phyloP scores from a whole-genome alignment of 2,329 filamentous ascomycete genomes.

The Venturia pyrina region DNA sequence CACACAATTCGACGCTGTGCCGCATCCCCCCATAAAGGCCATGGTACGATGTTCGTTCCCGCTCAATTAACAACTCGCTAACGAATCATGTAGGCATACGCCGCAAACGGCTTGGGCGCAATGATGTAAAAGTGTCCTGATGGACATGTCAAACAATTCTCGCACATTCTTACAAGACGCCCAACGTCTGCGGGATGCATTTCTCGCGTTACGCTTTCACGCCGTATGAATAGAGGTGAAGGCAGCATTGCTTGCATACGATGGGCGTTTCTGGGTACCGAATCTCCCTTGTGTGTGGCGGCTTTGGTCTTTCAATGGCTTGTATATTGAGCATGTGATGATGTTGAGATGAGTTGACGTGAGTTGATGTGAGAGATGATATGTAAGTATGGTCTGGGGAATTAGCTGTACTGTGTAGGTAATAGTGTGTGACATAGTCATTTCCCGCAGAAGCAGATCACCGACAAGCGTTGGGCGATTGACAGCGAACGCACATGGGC shows the following conservation, averaged over 20 bases:
- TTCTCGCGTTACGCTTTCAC: background rate
- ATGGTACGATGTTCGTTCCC: constrained; percentile 43
- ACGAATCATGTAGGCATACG: constrained; percentile 45
- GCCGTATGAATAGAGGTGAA: background rate
- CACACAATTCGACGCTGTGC: constrained; percentile 91
- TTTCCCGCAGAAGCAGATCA: background rate
- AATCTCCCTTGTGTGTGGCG: background rate
- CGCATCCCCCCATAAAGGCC: constrained; percentile 88
- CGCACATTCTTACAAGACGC: background rate
- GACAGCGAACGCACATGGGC: background rate
- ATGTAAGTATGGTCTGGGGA: background rate
- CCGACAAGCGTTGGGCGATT: background rate
- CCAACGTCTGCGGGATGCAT: background rate
- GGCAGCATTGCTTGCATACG: background rate
- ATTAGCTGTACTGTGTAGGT: background rate
- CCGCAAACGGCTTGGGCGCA: constrained; percentile 68
- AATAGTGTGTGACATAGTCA: background rate
- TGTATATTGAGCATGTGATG: background rate
- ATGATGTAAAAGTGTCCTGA: constrained; percentile 48
- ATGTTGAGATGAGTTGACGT: background rate
- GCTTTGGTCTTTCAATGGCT: background rate
- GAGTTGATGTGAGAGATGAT: background rate
- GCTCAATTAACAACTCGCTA: background rate
- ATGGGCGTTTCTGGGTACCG: background rate
- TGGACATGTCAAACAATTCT: background rate